Evolutionary conservation across 345 rosid genomes (phyloP), one percentile per base, ranked within the genome.

Genomic region (Eutrema japonicum): DNA sequence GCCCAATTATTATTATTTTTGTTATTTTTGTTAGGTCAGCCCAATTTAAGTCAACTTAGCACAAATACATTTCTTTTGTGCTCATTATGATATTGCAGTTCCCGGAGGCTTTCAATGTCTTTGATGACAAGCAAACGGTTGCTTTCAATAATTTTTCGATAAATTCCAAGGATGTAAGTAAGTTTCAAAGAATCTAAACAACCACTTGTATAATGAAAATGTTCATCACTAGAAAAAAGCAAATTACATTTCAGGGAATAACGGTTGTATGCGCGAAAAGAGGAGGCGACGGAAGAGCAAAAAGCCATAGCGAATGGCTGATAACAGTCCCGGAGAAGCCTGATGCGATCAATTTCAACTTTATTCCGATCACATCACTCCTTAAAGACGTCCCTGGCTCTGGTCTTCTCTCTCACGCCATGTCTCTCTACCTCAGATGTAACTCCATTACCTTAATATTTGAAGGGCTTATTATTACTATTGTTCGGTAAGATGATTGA

Each of bases 351-450:
- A 82, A 85, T 4, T 95, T 84, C 71, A 85, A 38, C 79, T 87
- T 95, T 82, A 77, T 92, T 46, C 96, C 99, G n/a, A 88, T 95
- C 60, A 90, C 97, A 65, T 88, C 96, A 76, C 89, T 95, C 1
- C 92, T 95, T 14, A 85, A 82, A 40, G 87, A 83, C 30, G 85
- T 84, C 58, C 88, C 93, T 53, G 99, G 99, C 49, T 85, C 72
- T 62, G 97, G 96, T 43, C 86, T 95, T 81, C 58, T 95, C 33
- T 87, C 97, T 18, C 99, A 95, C 71, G 99, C 99, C 70, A 90
- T 92, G 83, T 89, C 93, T 79, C 91, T 95, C 64, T 95, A 95
- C 73, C 89, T 95, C 49, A 80, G 97, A 76, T 95, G 99, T 95
- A 78, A 75, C 42, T 66, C 36, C 81, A 87, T 16, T 27, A 9